Evolutionary conservation across 306 rosid species (phyloP).

Genomic region (Vachellia collinsii): DNA sequence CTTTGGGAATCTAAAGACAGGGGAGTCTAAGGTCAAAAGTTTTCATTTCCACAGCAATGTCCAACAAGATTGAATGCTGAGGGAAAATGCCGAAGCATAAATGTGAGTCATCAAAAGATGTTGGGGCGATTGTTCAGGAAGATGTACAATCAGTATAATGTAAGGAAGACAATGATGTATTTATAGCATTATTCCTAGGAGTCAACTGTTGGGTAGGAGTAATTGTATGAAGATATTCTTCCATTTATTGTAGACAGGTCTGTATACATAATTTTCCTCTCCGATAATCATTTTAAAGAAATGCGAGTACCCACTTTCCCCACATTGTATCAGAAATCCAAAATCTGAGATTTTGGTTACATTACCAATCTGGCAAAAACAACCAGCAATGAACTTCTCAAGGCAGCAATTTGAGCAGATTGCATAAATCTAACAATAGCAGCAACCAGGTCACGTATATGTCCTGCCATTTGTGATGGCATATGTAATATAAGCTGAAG

Average conservation of each 20-base stretch:
- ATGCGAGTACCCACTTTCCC: neutral
- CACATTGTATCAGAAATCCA: conserved; percentile 17
- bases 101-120: neutral
- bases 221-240: neutral
- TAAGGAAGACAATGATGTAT: neutral
- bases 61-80: neutral
- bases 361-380: conserved; percentile 91
- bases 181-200: neutral
- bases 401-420: conserved; percentile 70
- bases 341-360: conserved; percentile 22
- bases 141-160: neutral
- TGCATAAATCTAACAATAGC: conserved; percentile 91
- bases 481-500: conserved; percentile 93
- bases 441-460: conserved; percentile 77
- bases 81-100: neutral
- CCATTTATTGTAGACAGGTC: neutral
- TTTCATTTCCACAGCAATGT: neutral
- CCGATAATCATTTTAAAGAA: neutral
- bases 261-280: neutral
- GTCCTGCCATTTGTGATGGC: conserved; percentile 81
- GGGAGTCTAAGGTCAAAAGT: neutral
- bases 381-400: conserved; percentile 84
- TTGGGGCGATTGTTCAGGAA: neutral
- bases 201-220: neutral
- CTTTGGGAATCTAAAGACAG: neutral